phyloP scores from a whole-genome alignment of 2,329 filamentous ascomycete genomes.

The Fusarium clavum region DNA sequence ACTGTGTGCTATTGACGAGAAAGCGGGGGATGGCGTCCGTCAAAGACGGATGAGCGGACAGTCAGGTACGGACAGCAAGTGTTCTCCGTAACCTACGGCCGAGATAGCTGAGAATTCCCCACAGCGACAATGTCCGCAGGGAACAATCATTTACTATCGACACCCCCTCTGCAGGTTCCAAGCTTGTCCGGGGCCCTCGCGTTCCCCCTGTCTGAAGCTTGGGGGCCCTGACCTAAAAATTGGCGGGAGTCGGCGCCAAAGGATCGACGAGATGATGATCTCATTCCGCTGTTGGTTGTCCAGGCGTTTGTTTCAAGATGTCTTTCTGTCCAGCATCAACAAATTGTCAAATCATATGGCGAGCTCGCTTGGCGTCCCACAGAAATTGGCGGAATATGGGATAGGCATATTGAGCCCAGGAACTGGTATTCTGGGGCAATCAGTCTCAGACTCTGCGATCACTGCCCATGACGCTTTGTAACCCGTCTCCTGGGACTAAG shows the following conservation, averaged over 20 bases:
- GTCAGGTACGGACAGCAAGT: slow-evolving; percentile 31
- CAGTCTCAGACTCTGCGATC: slow-evolving; percentile 26
- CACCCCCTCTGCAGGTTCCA: slow-evolving; percentile 32
- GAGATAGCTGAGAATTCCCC: slow-evolving; percentile 42
- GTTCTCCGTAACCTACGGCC: slow-evolving; percentile 42
- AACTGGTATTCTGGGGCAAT: slow-evolving; percentile 33
- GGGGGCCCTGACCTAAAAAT: slow-evolving; percentile 40
- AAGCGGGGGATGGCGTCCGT: slow-evolving; percentile 40
- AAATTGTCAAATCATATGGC: slow-evolving; percentile 39
- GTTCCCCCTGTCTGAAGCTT: slow-evolving; percentile 34
- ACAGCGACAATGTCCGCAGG: slow-evolving; percentile 32
- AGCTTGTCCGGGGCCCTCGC: slow-evolving; percentile 17
- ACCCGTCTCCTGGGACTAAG: slow-evolving; percentile 35
- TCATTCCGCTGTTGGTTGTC: slow-evolving; percentile 46
- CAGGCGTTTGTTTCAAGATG: slow-evolving; percentile 49
- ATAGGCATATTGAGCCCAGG: slow-evolving; percentile 21
- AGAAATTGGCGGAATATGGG: slow-evolving; percentile 38
- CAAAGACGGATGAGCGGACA: slow-evolving; percentile 28
- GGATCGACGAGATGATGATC: slow-evolving; percentile 48
- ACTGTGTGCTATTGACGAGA: slow-evolving; percentile 38
- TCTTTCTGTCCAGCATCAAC: slow-evolving; percentile 24
- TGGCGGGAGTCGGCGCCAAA: slow-evolving; percentile 47
- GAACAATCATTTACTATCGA: slow-evolving; percentile 29
- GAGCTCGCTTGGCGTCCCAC: slow-evolving; percentile 21
- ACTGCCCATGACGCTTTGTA: slow-evolving; percentile 39